A percentile compares a stretch with the other conserved stretches of the same genome.
These are phyloP conservation scores for Diutina catenulata DNA, from an alignment of 1,139 yeast genomes.

Conservation along the genomic window DNA sequence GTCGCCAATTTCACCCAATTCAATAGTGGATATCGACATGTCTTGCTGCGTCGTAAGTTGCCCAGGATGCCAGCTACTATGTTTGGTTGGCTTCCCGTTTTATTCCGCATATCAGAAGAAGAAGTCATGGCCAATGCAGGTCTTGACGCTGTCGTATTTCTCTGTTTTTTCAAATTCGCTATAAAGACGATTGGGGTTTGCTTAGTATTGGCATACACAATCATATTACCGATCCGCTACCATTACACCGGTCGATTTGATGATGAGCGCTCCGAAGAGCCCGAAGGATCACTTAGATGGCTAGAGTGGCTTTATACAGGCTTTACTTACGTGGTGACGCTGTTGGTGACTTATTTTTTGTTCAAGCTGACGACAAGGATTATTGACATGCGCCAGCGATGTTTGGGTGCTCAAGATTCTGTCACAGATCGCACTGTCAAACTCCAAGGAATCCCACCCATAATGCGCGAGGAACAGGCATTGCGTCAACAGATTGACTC, in stretches of 20 bases:
- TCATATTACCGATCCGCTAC: conserved; percentile 67
- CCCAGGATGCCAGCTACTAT: conserved; percentile 12
- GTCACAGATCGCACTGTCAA: conserved; percentile 88
- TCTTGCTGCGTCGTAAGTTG: conserved; percentile 8
- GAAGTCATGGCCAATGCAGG: conserved; percentile 86
- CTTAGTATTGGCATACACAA: conserved; percentile 48
- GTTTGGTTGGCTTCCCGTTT: conserved; percentile 70
- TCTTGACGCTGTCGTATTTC: conserved; percentile 80
- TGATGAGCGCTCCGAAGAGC: conserved; percentile 3
- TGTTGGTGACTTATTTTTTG: conserved; percentile 49
- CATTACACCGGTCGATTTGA: conserved; percentile 37
- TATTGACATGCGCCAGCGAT: conserved; percentile 66
- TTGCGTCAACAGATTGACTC: conserved; percentile 65
- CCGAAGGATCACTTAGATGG: neutral
- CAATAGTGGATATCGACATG: conserved; percentile 32
- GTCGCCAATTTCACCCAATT: conserved; percentile 41
- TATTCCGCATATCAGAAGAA: conserved; percentile 55
- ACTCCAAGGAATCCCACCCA: conserved; percentile 84
- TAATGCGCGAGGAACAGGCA: conserved; percentile 55
- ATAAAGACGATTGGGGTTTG: conserved; percentile 49
- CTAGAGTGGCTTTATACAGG: conserved; percentile 50
- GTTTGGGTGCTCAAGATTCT: conserved; percentile 79
- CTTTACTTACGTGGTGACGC: conserved; percentile 78
- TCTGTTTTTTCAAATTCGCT: conserved; percentile 71
- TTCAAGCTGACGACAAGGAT: conserved; percentile 61